A percentile compares a stretch with the other conserved stretches of the same genome.
Conservation (phyloP, 2,329 filamentous ascomycete genomes). For the Parastagonospora nodorum region DNA sequence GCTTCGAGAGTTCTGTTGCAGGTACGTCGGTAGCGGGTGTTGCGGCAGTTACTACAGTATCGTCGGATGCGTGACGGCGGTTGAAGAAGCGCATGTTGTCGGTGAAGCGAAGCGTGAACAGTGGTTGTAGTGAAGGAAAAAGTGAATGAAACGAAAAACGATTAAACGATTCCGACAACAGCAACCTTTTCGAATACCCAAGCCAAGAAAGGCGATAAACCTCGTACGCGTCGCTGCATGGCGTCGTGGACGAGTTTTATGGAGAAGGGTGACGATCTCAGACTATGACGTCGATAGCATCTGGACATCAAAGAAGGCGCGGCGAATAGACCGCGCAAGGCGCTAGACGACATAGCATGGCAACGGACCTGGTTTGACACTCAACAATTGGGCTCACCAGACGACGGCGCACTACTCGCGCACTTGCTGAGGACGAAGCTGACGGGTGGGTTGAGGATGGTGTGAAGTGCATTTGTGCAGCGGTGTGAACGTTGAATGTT, state of each 20-base stretch:
- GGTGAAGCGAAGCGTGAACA: not conserved
- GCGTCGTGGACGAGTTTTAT: slow-evolving; percentile 26
- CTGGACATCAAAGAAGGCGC: slow-evolving; percentile 11
- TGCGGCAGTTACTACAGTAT: slow-evolving; percentile 18
- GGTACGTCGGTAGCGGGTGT: slow-evolving; percentile 19
- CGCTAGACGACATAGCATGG: slow-evolving; percentile 15
- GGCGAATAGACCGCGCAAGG: slow-evolving; percentile 10
- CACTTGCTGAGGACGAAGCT: not conserved
- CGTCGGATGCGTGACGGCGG: slow-evolving; percentile 22
- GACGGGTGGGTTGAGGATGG: slow-evolving; percentile 12
- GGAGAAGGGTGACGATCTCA: slow-evolving; percentile 15
- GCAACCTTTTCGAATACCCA: not conserved
- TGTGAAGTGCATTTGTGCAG: slow-evolving; percentile 1
- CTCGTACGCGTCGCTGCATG: slow-evolving; percentile 28
- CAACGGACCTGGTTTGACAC: not conserved
- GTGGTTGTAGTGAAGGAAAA: slow-evolving; percentile 1
- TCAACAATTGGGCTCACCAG: slow-evolving; percentile 4
- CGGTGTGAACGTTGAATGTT: not conserved
- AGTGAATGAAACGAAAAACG: slow-evolving; percentile 2
- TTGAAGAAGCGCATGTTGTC: slow-evolving; percentile 29
- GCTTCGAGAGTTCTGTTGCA: slow-evolving; percentile 37
- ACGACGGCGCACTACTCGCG: slow-evolving; percentile 4
- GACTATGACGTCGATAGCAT: slow-evolving; percentile 29
- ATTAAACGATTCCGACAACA: not conserved
- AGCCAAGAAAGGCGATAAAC: not conserved